Base-by-base conservation (phyloP, 2,329 filamentous ascomycete species). In the Sporothrix curviconia region DNA sequence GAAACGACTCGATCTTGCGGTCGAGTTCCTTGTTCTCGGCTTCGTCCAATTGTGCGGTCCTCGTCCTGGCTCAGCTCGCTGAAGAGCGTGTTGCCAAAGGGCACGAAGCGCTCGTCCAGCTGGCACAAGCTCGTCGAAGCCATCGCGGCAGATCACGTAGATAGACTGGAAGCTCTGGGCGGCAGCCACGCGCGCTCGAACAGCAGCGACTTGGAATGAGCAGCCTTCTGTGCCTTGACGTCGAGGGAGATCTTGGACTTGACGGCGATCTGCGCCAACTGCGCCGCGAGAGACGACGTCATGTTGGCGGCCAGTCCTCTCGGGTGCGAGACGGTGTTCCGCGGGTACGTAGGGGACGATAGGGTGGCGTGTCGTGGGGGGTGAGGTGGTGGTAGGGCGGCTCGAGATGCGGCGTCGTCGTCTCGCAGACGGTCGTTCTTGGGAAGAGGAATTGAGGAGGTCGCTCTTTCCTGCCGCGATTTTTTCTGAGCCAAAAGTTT, bases 141-240 rank as follows among this genome's bases (percentile, higher is more conserved):
- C 94, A 67, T 95, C 89, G 64, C 85, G 78, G 69, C 92, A 97
- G 69, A 95, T 83, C 57, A 87, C 83, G 70, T 89, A 97, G 59
- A 99, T 81, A 4, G 86, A 89, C 68, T 96, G 89, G 71, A 92
- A 96, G 67, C 86, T 94, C 75, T 99, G 94, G 15, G 85, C 85
- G 6, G 88, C 86, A 52, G 94, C 94, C 65, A 92, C 80, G 68
- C 85, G 84, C 60, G 89, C 66, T 96, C 92, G 76, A 95, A 99
- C 59, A 99, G 89, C 61, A 99, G 77, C 55, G 94, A 99, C 72
- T 96, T 92, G 63, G 90, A 90, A 74, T 99, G 94, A 62, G 90
- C 85, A 60, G 88, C 84, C 73, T 91, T 92, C 75, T 96, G 91
- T 67, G 92, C 90, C 74, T 95, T 96, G 66, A 96, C 81, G 70